Conservation (phyloP, 2,329 filamentous ascomycete species). For the Hypoxylon sp. region DNA sequence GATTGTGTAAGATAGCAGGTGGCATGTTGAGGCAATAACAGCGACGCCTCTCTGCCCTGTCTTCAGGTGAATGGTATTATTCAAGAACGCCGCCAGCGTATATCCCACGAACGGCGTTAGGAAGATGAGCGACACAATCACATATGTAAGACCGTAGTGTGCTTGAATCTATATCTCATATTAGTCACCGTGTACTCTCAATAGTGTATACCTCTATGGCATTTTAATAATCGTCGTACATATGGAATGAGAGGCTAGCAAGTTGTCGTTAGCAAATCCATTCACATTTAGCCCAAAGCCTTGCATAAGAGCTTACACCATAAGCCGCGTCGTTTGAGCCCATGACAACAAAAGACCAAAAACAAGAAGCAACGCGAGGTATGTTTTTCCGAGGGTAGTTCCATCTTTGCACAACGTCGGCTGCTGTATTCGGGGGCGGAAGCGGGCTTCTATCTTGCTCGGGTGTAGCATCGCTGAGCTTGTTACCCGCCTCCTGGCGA, state of each 20-base stretch:
- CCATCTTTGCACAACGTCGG: slow-evolving; percentile 61
- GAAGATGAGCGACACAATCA: slow-evolving; percentile 65
- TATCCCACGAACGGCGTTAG: slow-evolving; percentile 64
- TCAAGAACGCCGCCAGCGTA: slow-evolving; percentile 61
- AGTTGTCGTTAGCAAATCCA: slow-evolving; percentile 30
- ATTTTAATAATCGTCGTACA: slow-evolving; percentile 54
- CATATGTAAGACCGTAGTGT: slow-evolving; percentile 63
- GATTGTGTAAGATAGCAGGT: slow-evolving; percentile 75
- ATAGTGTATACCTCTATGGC: not conserved
- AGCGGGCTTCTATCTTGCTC: slow-evolving; percentile 34
- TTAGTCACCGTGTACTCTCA: not conserved
- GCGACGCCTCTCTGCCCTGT: slow-evolving; percentile 78
- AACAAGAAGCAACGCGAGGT: slow-evolving; percentile 65
- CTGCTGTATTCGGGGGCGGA: slow-evolving; percentile 44
- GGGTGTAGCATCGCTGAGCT: not conserved
- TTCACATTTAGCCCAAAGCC: not conserved
- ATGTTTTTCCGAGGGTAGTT: slow-evolving; percentile 65
- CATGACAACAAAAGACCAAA: slow-evolving; percentile 71
- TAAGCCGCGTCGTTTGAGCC: slow-evolving; percentile 72
- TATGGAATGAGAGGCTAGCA: slow-evolving; percentile 65
- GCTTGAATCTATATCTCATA: slow-evolving; percentile 58
- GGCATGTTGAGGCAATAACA: slow-evolving; percentile 70
- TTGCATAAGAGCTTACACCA: slow-evolving; percentile 61
- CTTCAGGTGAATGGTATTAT: slow-evolving; percentile 59
- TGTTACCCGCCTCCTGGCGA: slow-evolving; percentile 9